Percentiles rank a stretch among this genome's conserved stretches.
Conservation (phyloP, 1,284 basidiomycete species). For the Trichosporon sp. region DNA sequence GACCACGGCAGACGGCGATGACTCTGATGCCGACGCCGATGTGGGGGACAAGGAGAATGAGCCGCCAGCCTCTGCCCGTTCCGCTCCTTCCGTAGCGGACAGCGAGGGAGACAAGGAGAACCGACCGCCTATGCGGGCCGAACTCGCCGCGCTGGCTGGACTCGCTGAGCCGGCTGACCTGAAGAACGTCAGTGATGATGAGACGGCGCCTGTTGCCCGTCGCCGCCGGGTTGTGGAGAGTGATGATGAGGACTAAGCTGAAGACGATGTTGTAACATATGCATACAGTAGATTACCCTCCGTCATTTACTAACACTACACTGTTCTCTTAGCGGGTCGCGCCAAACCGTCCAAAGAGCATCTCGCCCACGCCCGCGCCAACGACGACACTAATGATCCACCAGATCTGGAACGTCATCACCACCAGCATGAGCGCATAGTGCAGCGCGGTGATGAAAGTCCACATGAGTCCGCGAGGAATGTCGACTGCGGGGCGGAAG, state of each 20-base stretch:
- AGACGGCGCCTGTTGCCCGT: background rate
- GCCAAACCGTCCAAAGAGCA: slow-evolving; percentile 48
- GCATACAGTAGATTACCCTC: slow-evolving; percentile 17
- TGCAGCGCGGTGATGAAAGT: slow-evolving; percentile 43
- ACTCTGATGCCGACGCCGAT: background rate
- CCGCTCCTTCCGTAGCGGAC: background rate
- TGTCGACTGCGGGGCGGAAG: slow-evolving; percentile 41
- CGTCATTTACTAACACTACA: slow-evolving; percentile 12
- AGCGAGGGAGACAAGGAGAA: slow-evolving; percentile 10
- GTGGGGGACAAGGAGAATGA: background rate
- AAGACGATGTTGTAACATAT: slow-evolving; percentile 31
- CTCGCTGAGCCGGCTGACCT: background rate
- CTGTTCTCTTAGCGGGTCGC: slow-evolving; percentile 4
- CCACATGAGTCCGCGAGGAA: slow-evolving; percentile 44
- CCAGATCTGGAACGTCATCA: slow-evolving; percentile 56
- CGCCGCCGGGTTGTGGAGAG: slow-evolving; percentile 1
- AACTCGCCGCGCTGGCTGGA: background rate
- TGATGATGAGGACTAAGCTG: background rate
- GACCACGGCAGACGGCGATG: background rate
- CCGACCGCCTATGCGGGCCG: background rate
- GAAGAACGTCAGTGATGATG: background rate
- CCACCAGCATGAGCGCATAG: slow-evolving; percentile 50
- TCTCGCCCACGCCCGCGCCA: slow-evolving; percentile 48
- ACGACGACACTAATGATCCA: slow-evolving; percentile 50
- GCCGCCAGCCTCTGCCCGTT: background rate